Evolutionary conservation across 108 stramenopile species (phyloP).

Genomic region (Stephanodiscus triporus): DNA sequence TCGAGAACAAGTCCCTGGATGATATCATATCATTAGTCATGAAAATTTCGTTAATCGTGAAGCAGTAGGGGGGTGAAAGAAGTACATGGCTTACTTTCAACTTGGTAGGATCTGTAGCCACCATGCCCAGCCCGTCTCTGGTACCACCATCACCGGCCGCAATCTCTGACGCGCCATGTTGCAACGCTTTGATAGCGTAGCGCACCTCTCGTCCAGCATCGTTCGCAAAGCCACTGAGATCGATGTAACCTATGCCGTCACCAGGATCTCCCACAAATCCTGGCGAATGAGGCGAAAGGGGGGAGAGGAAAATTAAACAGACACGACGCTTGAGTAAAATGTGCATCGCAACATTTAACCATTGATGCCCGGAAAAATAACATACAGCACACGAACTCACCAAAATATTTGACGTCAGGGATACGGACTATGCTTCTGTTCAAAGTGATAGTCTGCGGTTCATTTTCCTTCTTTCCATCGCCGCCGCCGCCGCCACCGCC

Average conservation of each 20-base stretch:
- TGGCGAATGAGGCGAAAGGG: conserved; percentile 24
- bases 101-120: conserved; percentile 32
- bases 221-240: conserved; percentile 88
- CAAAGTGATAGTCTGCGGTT: conserved; percentile 69
- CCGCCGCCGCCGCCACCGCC: conserved; percentile 59
- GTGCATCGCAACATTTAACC: background rate
- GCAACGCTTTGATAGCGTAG: conserved; percentile 69
- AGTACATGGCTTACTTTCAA: conserved; percentile 47
- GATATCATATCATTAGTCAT: background rate
- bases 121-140: conserved; percentile 14
- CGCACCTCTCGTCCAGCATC: conserved; percentile 87
- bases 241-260: conserved; percentile 92
- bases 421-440: conserved; percentile 77
- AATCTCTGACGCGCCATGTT: conserved; percentile 66
- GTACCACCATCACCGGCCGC: conserved; percentile 49
- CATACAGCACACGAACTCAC: conserved; percentile 2
- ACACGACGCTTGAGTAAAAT: background rate
- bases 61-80: background rate
- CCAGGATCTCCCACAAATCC: conserved; percentile 76
- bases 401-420: conserved; percentile 83
- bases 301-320: background rate
- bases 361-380: background rate
- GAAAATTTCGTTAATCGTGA: background rate
- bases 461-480: conserved; percentile 21
- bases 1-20: conserved; percentile 85